Base-by-base conservation (phyloP, 768 basidiomycete genomes). In the Lentinula sp. region DNA sequence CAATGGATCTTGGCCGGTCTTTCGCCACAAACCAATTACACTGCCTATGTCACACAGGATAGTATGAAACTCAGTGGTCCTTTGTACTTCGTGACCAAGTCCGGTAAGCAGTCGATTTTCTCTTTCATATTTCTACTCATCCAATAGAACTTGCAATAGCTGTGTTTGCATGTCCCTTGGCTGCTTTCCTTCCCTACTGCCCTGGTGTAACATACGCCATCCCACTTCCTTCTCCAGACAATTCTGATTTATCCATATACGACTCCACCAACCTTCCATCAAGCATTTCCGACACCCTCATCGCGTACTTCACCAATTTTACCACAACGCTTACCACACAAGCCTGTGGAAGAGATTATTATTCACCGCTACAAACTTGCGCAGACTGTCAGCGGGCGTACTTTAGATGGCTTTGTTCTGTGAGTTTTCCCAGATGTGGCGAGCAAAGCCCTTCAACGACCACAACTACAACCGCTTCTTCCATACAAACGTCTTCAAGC, bases 341-440 rank as follows among this genome's bases (percentile, higher is more conserved):
- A 62, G 82, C 91, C 1, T 95, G 93, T 69, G 89, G 90, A 16
- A 81, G 89, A 32, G 91, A 93, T 68, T 68, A 77, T 59, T 95
- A 93, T 74, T 93, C 90, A 5, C 88, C 89, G 0, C 71, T 93
- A 21, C 83, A 89, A 31, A 83, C 84, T 3, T 95, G 93, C 67
- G 78, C 81, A 13, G 87, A 90, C 69, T 95, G 93, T 66, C 82
- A 87, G 63, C 71, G 71, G 21, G 84, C 83, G 23, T 95, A 95
- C 70, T 81, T 88, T 37, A 76, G 74, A 37, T 95, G 91, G 91
- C 80, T 90, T 37, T 95, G 93, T 72, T 70, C 83, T 21, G 73
- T 87, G 15, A 84, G 86, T 8, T 80, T 95, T 67, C 84, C 90
- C 13, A 83, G 93, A 28, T 95, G 93, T 63, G 78, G 81, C 13